phyloP scores from a whole-genome alignment of 441 rosid genomes.

The Erodium moschatum region DNA sequence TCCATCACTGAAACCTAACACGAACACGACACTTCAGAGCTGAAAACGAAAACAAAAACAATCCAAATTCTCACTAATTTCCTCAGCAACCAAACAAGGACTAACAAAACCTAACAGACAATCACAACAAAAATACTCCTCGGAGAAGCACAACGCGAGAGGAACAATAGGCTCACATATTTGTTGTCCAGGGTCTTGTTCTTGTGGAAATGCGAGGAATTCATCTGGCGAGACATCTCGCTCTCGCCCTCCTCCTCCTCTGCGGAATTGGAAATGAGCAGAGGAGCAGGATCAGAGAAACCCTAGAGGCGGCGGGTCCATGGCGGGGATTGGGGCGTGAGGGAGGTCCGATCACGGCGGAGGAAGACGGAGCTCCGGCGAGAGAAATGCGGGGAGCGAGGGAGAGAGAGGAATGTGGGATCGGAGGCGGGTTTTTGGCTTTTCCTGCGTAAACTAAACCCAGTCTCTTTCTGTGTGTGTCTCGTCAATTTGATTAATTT shows the following conservation, averaged over 20 bases:
- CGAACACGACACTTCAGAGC: background rate
- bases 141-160: background rate
- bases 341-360: background rate
- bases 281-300: background rate
- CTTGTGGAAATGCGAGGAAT: conserved; percentile 68
- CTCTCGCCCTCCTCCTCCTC: background rate
- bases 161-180: conserved; percentile 46
- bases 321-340: background rate
- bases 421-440: conserved; percentile 8
- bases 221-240: conserved; percentile 69
- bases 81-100: background rate
- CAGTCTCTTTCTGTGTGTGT: background rate
- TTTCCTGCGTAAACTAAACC: background rate
- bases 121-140: background rate
- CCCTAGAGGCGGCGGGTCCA: conserved; percentile 2
- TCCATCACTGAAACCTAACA: background rate
- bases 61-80: background rate
- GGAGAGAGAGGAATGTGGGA: background rate
- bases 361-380: conserved; percentile 6
- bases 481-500: background rate
- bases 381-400: background rate
- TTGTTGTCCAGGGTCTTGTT: conserved; percentile 96
- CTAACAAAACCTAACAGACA: background rate
- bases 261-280: background rate
- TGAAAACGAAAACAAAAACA: too few relatives aligned